A percentile compares a stretch with the other conserved stretches of the same genome.
Conservation (phyloP, 495 filamentous ascomycete genomes). For the Margaritispora aquatica region DNA sequence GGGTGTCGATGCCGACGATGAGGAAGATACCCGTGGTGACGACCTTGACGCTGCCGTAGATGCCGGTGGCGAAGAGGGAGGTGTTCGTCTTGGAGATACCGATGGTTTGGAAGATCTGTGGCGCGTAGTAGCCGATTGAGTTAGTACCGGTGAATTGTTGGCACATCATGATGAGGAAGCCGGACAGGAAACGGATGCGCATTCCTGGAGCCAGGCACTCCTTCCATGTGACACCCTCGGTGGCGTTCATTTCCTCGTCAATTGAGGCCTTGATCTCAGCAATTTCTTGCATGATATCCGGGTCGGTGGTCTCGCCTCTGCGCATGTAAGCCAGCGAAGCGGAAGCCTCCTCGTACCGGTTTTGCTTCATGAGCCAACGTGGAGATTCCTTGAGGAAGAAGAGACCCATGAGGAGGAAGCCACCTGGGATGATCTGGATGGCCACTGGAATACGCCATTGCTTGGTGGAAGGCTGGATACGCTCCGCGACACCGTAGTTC, state of each 20-base stretch:
- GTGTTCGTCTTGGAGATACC: constrained; percentile 38
- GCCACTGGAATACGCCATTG: constrained; percentile 45
- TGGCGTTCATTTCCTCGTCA: constrained; percentile 18
- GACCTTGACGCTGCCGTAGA: constrained; percentile 47
- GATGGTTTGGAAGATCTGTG: constrained; percentile 43
- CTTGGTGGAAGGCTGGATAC: constrained; percentile 14
- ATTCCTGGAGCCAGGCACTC: constrained; percentile 17
- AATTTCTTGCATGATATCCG: constrained; percentile 10
- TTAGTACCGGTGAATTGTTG: constrained; percentile 50
- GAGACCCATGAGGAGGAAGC: constrained; percentile 11
- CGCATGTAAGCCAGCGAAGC: constrained; percentile 10
- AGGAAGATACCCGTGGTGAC: constrained; percentile 16
- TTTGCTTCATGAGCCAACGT: constrained; percentile 18
- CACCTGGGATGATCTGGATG: constrained; percentile 16
- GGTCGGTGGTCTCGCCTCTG: neutral
- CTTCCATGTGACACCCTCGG: constrained; percentile 19
- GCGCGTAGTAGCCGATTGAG: constrained; percentile 39
- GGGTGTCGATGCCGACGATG: constrained; percentile 16
- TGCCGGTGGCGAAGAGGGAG: constrained; percentile 44
- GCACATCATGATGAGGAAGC: constrained; percentile 43
- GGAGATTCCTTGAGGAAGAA: constrained; percentile 21
- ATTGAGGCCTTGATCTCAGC: constrained; percentile 22
- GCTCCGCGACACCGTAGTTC: constrained; percentile 36
- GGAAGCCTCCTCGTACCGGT: constrained; percentile 8
- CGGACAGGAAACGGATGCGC: constrained; percentile 35